phyloP scores from a whole-genome alignment of 169 alveolate species.

The Plasmodium yoelii region DNA sequence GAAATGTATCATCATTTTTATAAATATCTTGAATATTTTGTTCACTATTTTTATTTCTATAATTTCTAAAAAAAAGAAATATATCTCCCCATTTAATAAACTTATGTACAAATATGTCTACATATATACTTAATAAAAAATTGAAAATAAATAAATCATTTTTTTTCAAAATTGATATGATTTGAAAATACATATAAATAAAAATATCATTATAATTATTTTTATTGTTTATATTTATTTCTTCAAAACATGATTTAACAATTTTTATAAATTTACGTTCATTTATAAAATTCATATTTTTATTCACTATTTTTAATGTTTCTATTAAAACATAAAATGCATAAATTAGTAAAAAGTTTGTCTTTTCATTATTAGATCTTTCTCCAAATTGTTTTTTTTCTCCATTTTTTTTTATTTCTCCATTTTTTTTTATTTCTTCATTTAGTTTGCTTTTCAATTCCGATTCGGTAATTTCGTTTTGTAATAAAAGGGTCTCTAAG shows the following conservation, averaged over 20 bases:
- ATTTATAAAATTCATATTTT: too few relatives aligned
- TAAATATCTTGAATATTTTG: background rate
- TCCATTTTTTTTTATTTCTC: background rate
- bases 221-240: conserved; percentile 1
- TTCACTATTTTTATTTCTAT: background rate
- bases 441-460: background rate
- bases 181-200: conserved; percentile 27
- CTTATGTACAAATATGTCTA: conserved; percentile 22
- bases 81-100: conserved; percentile 28
- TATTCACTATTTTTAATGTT: conserved; percentile 3
- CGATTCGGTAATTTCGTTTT: background rate
- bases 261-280: conserved; percentile 15
- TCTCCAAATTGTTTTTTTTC: background rate
- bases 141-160: conserved; percentile 17
- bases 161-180: conserved; percentile 5
- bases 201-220: background rate
- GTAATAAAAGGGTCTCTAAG: background rate
- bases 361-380: too few relatives aligned
- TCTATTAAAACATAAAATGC: conserved; percentile 11
- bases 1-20: background rate
- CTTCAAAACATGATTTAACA: background rate
- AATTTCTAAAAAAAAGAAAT: conserved; percentile 53
- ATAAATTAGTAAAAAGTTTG: conserved; percentile 8
- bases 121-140: conserved; percentile 17
- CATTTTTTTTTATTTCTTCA: background rate